Evolutionary conservation across 441 rosid genomes (phyloP).

Genomic region (Metrosideros polymorpha): DNA sequence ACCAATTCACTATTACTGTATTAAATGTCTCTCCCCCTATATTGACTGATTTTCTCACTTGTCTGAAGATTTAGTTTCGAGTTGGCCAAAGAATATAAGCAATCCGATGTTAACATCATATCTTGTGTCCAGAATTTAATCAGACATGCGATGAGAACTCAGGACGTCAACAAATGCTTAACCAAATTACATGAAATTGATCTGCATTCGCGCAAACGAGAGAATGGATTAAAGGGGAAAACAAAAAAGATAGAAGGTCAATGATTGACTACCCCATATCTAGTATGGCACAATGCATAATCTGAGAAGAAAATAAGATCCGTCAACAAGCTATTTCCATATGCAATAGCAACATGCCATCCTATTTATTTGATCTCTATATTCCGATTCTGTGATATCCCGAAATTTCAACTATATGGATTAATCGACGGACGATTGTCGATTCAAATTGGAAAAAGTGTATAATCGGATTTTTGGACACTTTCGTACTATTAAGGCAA

Average conservation of each 20-base stretch:
- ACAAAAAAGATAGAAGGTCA: neutral
- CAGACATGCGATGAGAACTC: neutral
- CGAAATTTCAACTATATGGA: too few relatives aligned
- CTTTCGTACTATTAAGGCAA: too few relatives aligned
- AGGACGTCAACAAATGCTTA: neutral
- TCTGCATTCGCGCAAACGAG: neutral
- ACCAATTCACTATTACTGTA: too few relatives aligned
- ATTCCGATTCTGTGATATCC: too few relatives aligned
- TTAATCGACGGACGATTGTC: too few relatives aligned
- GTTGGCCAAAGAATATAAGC: neutral
- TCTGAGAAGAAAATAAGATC: neutral
- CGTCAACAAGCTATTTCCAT: neutral
- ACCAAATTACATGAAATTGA: neutral
- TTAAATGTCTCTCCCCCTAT: too few relatives aligned
- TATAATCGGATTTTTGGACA: too few relatives aligned
- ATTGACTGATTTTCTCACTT: too few relatives aligned
- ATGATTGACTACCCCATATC: neutral
- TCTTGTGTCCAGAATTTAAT: neutral
- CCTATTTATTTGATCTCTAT: neutral
- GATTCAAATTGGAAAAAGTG: too few relatives aligned
- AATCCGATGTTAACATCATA: neutral
- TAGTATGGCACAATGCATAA: neutral
- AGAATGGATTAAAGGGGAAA: neutral
- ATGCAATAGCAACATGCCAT: neutral
- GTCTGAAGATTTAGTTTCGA: too few relatives aligned